Conservation (phyloP, 2,329 filamentous ascomycete genomes). For the Penicillium sclerotigenum region DNA sequence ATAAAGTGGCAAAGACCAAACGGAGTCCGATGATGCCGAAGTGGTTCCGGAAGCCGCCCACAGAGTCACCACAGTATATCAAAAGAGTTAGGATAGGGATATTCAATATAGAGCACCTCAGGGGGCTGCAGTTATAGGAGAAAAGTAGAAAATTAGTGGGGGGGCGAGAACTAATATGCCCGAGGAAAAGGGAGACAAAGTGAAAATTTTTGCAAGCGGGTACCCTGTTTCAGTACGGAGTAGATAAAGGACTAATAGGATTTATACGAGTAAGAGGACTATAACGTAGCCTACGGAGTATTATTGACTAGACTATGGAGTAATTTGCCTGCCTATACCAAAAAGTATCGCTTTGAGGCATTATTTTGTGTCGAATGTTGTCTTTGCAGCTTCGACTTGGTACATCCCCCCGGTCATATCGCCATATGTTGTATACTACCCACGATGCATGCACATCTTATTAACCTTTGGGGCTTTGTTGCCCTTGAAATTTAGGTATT, state of each 20-base stretch:
- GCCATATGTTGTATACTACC: too few relatives aligned
- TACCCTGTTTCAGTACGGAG: not conserved
- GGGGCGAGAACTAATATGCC: not conserved
- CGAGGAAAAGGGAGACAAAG: not conserved
- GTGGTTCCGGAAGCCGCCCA: constrained; percentile 1
- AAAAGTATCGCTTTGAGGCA: not conserved
- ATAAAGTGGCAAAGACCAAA: constrained; percentile 1
- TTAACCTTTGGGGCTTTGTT: not conserved
- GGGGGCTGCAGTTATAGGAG: not conserved
- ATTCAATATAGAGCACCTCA: not conserved
- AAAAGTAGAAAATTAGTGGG: not conserved
- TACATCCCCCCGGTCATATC: not conserved
- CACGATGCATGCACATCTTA: not conserved
- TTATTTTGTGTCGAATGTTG: not conserved
- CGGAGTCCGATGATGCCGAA: not conserved
- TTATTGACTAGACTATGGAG: not conserved
- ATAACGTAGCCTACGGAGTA: not conserved
- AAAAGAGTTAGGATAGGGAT: not conserved
- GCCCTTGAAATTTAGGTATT: not conserved
- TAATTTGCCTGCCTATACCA: not conserved
- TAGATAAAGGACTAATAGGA: not conserved
- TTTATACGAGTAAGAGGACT: not conserved
- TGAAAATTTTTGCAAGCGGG: constrained; percentile 1
- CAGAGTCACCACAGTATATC: not conserved
- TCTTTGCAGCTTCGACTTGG: not conserved